Evolutionary conservation across 352 stramenopile genomes (phyloP).

Genomic region (Globisporangium paddicum): DNA sequence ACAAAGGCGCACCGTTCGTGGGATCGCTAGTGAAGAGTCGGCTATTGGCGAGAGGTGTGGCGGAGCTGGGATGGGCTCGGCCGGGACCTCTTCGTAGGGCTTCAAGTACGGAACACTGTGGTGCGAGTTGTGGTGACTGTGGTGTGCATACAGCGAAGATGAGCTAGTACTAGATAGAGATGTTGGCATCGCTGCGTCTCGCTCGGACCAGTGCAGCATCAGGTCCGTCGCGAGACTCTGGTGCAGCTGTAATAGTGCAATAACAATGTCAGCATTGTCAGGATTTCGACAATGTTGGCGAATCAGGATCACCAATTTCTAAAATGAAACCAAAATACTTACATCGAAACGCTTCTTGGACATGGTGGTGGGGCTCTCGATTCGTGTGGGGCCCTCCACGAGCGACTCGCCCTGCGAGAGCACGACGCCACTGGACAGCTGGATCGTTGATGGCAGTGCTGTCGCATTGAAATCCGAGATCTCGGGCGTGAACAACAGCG

Average conservation of each 20-base stretch:
- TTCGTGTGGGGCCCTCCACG: constrained; percentile 32
- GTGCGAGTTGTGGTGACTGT: constrained; percentile 4
- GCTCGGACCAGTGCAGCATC: constrained; percentile 28
- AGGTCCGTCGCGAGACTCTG: constrained; percentile 48
- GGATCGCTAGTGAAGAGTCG: constrained; percentile 27
- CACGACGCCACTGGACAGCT: constrained; percentile 33
- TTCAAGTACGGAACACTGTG: constrained; percentile 4
- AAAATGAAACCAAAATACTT: neutral
- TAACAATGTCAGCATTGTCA: neutral
- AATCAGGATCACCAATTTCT: neutral
- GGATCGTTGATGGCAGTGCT: constrained; percentile 21
- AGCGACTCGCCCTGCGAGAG: constrained; percentile 37
- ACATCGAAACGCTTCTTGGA: constrained; percentile 70
- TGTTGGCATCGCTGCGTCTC: neutral
- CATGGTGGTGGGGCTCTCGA: constrained; percentile 44
- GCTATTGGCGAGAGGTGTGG: constrained; percentile 33
- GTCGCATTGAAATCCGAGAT: constrained; percentile 19
- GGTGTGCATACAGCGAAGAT: constrained; percentile 9
- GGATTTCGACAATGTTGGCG: neutral
- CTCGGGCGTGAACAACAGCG: constrained; percentile 17
- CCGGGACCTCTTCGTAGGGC: constrained; percentile 35
- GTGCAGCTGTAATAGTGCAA: constrained; percentile 32
- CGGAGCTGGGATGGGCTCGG: constrained; percentile 29
- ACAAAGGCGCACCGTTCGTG: constrained; percentile 26
- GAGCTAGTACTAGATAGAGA: constrained; percentile 12